A percentile compares a stretch with the other conserved stretches of the same genome.
phyloP scores from a whole-genome alignment of 1,284 basidiomycete genomes.

The Naganishia sp. region DNA sequence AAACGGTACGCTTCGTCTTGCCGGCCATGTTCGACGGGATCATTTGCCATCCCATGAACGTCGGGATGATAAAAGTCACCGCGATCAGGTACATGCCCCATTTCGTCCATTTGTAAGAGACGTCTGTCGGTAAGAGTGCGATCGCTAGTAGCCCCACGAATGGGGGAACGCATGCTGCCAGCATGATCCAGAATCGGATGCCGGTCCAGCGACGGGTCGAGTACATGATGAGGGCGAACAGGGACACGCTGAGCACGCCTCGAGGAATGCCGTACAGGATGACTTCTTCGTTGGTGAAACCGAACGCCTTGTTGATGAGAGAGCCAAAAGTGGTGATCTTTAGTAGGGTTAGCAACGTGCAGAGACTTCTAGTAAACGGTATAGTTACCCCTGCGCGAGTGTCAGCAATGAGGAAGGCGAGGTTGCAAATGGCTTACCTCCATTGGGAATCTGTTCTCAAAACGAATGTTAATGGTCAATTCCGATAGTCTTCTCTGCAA shows the following conservation, averaged over 20 bases:
- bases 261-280: constrained; percentile 46
- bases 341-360: neutral
- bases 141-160: constrained; percentile 37
- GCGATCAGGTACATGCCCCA: constrained; percentile 43
- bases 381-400: neutral
- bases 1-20: constrained; percentile 45
- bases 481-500: neutral
- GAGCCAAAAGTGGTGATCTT: constrained; percentile 42
- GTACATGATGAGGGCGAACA: constrained; percentile 45
- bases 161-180: constrained; percentile 33
- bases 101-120: constrained; percentile 40
- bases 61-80: constrained; percentile 41
- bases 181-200: constrained; percentile 45
- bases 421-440: neutral
- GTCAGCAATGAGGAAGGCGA: neutral
- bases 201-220: constrained; percentile 37
- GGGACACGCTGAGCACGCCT: constrained; percentile 41
- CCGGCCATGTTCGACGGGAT: constrained; percentile 47
- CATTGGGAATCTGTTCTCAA: neutral
- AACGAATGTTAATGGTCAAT: neutral
- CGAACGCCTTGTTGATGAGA: constrained; percentile 39
- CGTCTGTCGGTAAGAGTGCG: constrained; percentile 35
- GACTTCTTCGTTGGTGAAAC: constrained; percentile 41
- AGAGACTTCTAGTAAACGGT: neutral
- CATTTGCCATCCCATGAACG: constrained; percentile 43